A percentile compares a stretch with the other conserved stretches of the same genome.
Conservation (phyloP, 495 filamentous ascomycete genomes). For the Trichoderma erinaceum region DNA sequence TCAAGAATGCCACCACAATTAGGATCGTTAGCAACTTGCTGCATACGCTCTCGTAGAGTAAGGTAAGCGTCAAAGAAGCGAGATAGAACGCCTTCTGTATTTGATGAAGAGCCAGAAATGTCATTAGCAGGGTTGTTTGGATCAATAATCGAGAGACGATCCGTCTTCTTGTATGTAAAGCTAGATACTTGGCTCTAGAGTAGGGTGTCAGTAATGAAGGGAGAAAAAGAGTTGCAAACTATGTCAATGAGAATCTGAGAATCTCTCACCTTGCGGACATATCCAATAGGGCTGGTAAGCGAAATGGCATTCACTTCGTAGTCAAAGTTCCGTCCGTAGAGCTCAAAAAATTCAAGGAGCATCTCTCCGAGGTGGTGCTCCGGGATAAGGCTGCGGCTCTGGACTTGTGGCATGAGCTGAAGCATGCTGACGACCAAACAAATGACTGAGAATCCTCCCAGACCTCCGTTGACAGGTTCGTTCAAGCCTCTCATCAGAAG, state of each 20-base stretch:
- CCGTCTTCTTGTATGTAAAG: constrained; percentile 43
- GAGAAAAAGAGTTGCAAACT: neutral
- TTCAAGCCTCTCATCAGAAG: constrained; percentile 82
- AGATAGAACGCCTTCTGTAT: constrained; percentile 54
- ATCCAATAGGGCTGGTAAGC: constrained; percentile 58
- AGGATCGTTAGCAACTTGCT: constrained; percentile 23
- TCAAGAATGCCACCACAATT: constrained; percentile 54
- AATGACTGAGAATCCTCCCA: constrained; percentile 91
- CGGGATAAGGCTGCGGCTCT: constrained; percentile 48
- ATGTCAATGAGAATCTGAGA: neutral
- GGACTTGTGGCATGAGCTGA: constrained; percentile 65
- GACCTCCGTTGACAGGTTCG: constrained; percentile 80
- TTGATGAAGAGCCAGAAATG: constrained; percentile 72
- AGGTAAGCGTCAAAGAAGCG: constrained; percentile 59
- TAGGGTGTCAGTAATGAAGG: constrained; percentile 21
- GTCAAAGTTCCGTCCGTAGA: constrained; percentile 79
- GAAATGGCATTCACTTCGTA: constrained; percentile 59
- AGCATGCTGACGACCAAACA: constrained; percentile 87
- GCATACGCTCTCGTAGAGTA: constrained; percentile 53
- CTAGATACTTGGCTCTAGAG: constrained; percentile 28
- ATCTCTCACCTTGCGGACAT: constrained; percentile 60
- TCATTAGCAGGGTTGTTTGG: constrained; percentile 80
- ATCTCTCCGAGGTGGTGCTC: constrained; percentile 67
- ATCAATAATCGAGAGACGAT: constrained; percentile 71
- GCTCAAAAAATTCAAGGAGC: constrained; percentile 77